Conservation (phyloP, 2,329 filamentous ascomycete genomes). For the Monosporascus sp. region DNA sequence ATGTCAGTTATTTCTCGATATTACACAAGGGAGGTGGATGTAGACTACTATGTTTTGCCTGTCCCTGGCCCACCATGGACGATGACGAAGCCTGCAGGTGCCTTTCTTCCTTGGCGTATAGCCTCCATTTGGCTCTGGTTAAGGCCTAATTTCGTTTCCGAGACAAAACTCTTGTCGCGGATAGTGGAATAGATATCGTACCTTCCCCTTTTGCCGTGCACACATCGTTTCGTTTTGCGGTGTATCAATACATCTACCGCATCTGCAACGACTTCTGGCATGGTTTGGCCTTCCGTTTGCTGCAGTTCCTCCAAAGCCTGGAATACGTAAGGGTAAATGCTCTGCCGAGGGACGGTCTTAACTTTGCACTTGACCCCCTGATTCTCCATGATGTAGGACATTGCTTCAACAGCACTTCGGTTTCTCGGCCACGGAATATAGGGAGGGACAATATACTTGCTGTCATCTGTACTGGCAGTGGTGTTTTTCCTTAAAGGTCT, state of each 20-base stretch:
- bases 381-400: neutral
- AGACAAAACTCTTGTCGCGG: neutral
- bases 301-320: neutral
- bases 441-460: neutral
- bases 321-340: neutral
- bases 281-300: neutral
- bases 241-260: too few relatives aligned
- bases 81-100: neutral
- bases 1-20: neutral
- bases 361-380: neutral
- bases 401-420: neutral
- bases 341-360: neutral
- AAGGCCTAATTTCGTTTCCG: neutral
- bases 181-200: neutral
- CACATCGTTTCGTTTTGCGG: too few relatives aligned
- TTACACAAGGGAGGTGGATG: neutral
- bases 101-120: neutral
- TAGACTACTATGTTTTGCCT: slow-evolving; percentile 2
- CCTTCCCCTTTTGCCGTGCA: too few relatives aligned
- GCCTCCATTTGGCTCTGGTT: slow-evolving; percentile 1
- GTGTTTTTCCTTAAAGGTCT: neutral
- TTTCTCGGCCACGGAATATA: neutral
- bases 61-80: slow-evolving; percentile 1
- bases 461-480: neutral
- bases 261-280: too few relatives aligned